A percentile compares a stretch with the other conserved stretches of the same genome.
These are phyloP conservation scores for Leishmania lainsoni DNA, from an alignment of 208 protist genomes.

Conservation along the genomic window DNA sequence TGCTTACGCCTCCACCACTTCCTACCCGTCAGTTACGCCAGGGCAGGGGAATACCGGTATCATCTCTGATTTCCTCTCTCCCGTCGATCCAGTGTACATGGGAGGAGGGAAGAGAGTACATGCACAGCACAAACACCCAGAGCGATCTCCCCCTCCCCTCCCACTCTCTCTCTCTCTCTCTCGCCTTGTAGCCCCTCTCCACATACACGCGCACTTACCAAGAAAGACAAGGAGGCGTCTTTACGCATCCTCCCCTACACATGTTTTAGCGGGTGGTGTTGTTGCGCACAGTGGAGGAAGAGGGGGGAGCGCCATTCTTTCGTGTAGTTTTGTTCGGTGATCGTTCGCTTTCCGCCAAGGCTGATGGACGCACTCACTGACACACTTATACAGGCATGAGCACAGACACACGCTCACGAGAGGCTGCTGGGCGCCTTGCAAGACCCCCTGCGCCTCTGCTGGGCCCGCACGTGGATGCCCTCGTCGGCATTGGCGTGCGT, in stretches of 20 bases:
- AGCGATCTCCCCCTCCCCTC: neutral
- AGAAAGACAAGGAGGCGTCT: neutral
- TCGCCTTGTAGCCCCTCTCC: neutral
- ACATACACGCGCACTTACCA: neutral
- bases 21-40: neutral
- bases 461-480: too few species aligned
- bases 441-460: neutral
- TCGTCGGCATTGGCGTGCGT: neutral
- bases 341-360: neutral
- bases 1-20: too few species aligned
- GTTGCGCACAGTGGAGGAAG: neutral
- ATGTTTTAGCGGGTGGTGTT: neutral
- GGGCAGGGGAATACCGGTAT: neutral
- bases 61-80: neutral
- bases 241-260: neutral
- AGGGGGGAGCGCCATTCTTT: neutral
- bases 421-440: neutral
- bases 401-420: neutral
- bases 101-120: neutral
- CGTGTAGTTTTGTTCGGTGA: neutral
- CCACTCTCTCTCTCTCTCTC: neutral
- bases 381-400: neutral
- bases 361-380: neutral
- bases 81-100: too few species aligned
- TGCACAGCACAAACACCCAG: neutral